Percentiles rank a stretch among this genome's conserved stretches.
These are phyloP conservation scores for Naganishia antarctica DNA, from an alignment of 768 basidiomycete genomes.

Conservation along the genomic window DNA sequence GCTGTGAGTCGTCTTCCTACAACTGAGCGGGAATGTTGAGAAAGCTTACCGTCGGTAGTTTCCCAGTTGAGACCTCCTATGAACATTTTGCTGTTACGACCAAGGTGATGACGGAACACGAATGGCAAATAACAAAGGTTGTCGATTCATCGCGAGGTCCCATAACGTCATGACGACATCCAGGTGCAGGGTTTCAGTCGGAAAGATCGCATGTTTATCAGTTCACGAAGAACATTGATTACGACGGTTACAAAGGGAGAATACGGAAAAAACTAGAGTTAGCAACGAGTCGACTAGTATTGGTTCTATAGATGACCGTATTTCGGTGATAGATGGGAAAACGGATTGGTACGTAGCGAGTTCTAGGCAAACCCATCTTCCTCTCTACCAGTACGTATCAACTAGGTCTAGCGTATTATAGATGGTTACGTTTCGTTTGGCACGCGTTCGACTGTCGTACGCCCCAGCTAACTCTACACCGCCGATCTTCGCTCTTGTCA, in stretches of 20 bases:
- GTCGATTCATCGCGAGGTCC: too few relatives aligned
- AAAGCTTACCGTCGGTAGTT: conserved; percentile 85
- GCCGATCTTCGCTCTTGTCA: too few relatives aligned
- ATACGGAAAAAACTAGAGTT: conserved; percentile 33
- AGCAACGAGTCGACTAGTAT: conserved; percentile 5
- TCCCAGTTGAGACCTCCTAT: conserved; percentile 99
- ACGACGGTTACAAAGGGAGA: conserved; percentile 54
- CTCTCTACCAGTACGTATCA: conserved; percentile 11
- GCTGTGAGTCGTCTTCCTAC: conserved; percentile 19
- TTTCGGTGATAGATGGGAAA: conserved; percentile 29
- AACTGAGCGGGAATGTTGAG: conserved; percentile 24
- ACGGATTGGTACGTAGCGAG: conserved; percentile 19
- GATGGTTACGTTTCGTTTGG: too few relatives aligned
- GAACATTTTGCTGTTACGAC: conserved; percentile 99
- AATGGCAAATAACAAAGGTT: too few relatives aligned
- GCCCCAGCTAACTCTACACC: too few relatives aligned
- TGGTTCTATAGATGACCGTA: conserved; percentile 30
- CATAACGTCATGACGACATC: too few relatives aligned
- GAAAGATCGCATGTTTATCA: conserved; percentile 55
- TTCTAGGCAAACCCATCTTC: conserved; percentile 9
- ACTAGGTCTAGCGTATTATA: neutral
- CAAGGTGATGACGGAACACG: too few relatives aligned
- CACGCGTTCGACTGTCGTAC: too few relatives aligned
- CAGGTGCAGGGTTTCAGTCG: neutral
- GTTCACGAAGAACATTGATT: conserved; percentile 45